These are phyloP conservation scores for Ambrosia hybrid DNA, from an alignment of 140 eudicot species.

Conservation along the genomic window DNA sequence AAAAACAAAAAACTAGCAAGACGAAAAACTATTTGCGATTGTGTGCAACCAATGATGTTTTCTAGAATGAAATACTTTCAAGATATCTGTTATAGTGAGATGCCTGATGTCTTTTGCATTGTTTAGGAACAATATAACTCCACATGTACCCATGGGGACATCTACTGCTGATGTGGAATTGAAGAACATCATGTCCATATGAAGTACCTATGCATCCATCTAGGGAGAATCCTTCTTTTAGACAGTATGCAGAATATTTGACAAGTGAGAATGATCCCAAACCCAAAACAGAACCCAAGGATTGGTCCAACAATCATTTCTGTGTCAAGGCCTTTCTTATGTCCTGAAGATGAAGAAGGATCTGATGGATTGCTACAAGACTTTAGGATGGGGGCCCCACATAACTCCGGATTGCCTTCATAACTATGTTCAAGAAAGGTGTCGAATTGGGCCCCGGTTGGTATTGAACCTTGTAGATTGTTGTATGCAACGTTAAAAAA, in stretches of 20 bases:
- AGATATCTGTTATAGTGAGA: slow-evolving; percentile 14
- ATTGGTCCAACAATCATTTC: slow-evolving; percentile 38
- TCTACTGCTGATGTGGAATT: neutral
- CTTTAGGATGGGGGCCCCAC: slow-evolving; percentile 26
- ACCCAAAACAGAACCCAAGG: slow-evolving; percentile 49
- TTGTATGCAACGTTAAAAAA: slow-evolving; percentile 42
- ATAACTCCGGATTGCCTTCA: slow-evolving; percentile 36
- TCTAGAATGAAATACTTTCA: too few species aligned
- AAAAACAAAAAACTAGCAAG: too few species aligned
- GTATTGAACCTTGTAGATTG: slow-evolving; percentile 39
- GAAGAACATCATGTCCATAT: slow-evolving; percentile 33
- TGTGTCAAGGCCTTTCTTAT: slow-evolving; percentile 9
- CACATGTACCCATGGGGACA: neutral
- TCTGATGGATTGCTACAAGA: slow-evolving; percentile 16
- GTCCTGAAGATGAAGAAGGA: neutral
- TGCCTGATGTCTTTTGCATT: slow-evolving; percentile 37
- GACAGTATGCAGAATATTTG: slow-evolving; percentile 45
- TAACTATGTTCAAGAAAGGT: slow-evolving; percentile 25
- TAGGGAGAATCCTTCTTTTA: slow-evolving; percentile 48
- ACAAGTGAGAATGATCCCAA: slow-evolving; percentile 42
- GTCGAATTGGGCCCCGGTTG: slow-evolving; percentile 38
- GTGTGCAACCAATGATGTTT: too few species aligned
- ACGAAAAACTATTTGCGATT: too few species aligned
- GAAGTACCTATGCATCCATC: slow-evolving; percentile 38
- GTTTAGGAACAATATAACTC: slow-evolving; percentile 45